These are phyloP conservation scores for Fusarium torreyae DNA, from an alignment of 2,329 filamentous ascomycete species.

Conservation along the genomic window DNA sequence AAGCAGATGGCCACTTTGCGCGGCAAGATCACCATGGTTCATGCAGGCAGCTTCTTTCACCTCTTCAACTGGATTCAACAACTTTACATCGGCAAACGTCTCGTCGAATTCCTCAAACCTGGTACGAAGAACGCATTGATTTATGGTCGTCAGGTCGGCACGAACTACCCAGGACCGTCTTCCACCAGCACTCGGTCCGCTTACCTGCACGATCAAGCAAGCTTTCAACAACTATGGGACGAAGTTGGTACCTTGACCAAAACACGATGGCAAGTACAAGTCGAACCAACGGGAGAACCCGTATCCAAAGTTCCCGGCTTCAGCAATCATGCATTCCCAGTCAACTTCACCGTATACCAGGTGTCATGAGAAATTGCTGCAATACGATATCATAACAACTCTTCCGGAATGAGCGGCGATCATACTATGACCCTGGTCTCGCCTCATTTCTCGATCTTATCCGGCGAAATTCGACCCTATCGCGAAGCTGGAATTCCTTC, in stretches of 20 bases:
- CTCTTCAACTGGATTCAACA: slow-evolving; percentile 65
- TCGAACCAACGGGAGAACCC: slow-evolving; percentile 53
- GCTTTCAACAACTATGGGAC: slow-evolving; percentile 69
- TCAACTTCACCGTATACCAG: slow-evolving; percentile 57
- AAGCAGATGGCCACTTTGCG: slow-evolving; percentile 53
- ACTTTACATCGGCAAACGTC: slow-evolving; percentile 60
- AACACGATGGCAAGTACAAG: slow-evolving; percentile 65
- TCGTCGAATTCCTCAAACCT: slow-evolving; percentile 62
- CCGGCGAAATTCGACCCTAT: slow-evolving; percentile 24
- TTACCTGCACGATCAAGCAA: slow-evolving; percentile 65
- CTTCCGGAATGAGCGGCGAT: slow-evolving; percentile 24
- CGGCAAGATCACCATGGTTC: slow-evolving; percentile 63
- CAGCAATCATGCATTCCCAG: slow-evolving; percentile 48
- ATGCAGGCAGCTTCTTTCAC: slow-evolving; percentile 66
- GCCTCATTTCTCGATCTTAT: slow-evolving; percentile 35
- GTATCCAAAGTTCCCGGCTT: slow-evolving; percentile 47
- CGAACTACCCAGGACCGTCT: slow-evolving; percentile 46
- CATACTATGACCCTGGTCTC: slow-evolving; percentile 19
- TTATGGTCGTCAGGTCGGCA: slow-evolving; percentile 67
- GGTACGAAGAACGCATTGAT: slow-evolving; percentile 63
- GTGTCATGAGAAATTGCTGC: slow-evolving; percentile 46
- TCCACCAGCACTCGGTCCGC: slow-evolving; percentile 48
- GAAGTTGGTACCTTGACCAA: slow-evolving; percentile 65
- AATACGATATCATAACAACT: slow-evolving; percentile 6
- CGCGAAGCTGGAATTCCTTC: slow-evolving; percentile 32